phyloP scores from a whole-genome alignment of 2,329 filamentous ascomycete species.

The Colletotrichum shisoi region DNA sequence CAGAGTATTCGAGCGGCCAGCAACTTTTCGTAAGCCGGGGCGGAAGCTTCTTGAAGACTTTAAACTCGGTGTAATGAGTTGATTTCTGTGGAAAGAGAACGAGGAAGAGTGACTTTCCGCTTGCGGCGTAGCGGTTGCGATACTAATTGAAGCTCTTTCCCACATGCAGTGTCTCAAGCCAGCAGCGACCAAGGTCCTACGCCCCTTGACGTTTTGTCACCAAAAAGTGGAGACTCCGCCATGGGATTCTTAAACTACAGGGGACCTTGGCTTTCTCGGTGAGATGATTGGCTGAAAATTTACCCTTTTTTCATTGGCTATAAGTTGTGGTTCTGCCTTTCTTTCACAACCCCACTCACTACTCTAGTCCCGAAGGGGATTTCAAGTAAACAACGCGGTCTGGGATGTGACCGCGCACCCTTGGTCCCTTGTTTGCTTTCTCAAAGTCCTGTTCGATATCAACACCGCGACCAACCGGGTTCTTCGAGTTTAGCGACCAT shows the following conservation, averaged over 20 bases:
- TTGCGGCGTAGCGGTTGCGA: conserved; percentile 31
- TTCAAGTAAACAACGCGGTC: conserved; percentile 54
- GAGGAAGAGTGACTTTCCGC: conserved; percentile 2
- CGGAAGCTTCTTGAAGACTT: neutral
- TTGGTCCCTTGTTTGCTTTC: conserved; percentile 29
- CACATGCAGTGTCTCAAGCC: conserved; percentile 35
- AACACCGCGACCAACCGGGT: conserved; percentile 30
- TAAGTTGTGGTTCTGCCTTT: conserved; percentile 1
- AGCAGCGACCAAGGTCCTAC: conserved; percentile 14
- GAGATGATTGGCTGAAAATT: neutral
- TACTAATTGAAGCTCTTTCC: conserved; percentile 34
- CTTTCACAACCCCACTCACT: conserved; percentile 17
- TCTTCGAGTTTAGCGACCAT: conserved; percentile 22
- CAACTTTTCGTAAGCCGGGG: neutral
- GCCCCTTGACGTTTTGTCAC: conserved; percentile 16
- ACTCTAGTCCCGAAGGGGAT: conserved; percentile 49
- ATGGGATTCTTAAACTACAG: conserved; percentile 19
- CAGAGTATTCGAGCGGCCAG: neutral
- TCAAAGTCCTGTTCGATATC: conserved; percentile 31
- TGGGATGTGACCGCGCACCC: conserved; percentile 32
- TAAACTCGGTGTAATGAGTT: neutral
- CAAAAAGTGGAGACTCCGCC: conserved; percentile 15
- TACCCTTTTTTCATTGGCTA: conserved; percentile 1
- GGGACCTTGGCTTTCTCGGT: neutral
- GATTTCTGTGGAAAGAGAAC: neutral